Evolutionary conservation across 768 basidiomycete species (phyloP), one percentile per base, ranked within the genome.

Genomic region (Gloeophyllum trabeum): DNA sequence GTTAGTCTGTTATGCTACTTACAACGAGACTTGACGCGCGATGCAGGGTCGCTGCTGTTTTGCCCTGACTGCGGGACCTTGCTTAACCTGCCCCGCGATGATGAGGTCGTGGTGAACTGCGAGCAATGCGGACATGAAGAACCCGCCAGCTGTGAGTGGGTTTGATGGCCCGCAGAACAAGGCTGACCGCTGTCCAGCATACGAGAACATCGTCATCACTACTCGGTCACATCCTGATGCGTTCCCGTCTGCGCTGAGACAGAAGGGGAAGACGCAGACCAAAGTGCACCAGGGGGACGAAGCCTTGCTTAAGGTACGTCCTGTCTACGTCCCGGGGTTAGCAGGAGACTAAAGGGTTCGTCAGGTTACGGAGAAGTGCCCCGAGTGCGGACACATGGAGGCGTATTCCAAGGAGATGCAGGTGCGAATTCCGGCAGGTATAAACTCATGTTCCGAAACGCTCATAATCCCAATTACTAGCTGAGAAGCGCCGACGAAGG

Each of bases 141-240:
- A 55, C 87, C 89, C 13, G 86, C 91, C 1, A 79, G 73, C 38
- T 93, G 94, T 97, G 51, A 60, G 87, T 78, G 26, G 13, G 19
- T n/a, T 35, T 35, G 21, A 36, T 37, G 24, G n/a, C 6, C 18
- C 24, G 24, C 6, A 1, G 30, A 22, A 37, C 16, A 21, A 39
- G 7, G 36, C 16, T 13, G 6, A 20, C 12, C 18, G 21, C 5
- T 24, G 4, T 12, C 18, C 50, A 96, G 92, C 90, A 3, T 98
- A 94, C 58, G 92, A 97, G 51, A 86, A 90, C 60, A 82, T 81
- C 22, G 77, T 85, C 48, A 90, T 93, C 39, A 79, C 80, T 41
- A 98, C 96, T 0, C 80, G 77, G 20, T 96, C 93, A 5, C 86
- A 91, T 48, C 86, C 91, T 0, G 88, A 92, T 43, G 94, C 96